Evolutionary conservation across 805 yeast genomes (phyloP), one percentile per base, ranked within the genome.

Genomic region (Kluyveromyces wickerhamii): DNA sequence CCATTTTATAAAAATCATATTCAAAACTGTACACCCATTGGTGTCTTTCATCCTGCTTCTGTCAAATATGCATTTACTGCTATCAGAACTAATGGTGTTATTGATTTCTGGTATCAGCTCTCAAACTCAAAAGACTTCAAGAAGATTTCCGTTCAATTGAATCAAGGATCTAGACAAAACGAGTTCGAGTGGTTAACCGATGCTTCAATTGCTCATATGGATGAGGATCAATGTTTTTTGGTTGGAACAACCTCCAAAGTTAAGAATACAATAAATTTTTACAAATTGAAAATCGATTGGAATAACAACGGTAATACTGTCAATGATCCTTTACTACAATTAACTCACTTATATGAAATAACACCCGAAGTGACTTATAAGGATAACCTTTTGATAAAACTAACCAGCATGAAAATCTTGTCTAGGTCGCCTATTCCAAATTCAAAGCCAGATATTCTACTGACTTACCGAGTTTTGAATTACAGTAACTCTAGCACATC

Each of bases 61-160:
- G 54, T 59, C 47, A 57, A 59, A 41, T 56, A 55, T 43, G 59
- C 62, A 8, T 59, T 60, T 36, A 35, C 51, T 27, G 61, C 56
- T 4, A 42, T 57, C 14, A 51, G 63, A 39, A 52, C 45, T 29
- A 57, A 56, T 35, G 61, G 61, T 15, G 60, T 57, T 35, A 40
- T 59, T 24, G 61, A 56, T 37, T 54, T 59, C 28, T 59, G 63
- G 63, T 59, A 59, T 32, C 62, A 59, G 36, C 54, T 59, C 33
- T 59, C 62, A 9, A 59, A 59, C 35, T 59, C 63, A 2, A 59
- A 57, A 32, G 61, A 56, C 34, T 59, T 56, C 36, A 59, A 57
- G 32, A 59, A 59, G 35, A 51, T 57, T 1, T 50, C 57, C 1
- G 36, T 54, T 17, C 60, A 57, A 25, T 32, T 58, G n/a, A 38